Evolutionary conservation across 176 grass and related monocot species (phyloP).

Genomic region (Areca catechu): DNA sequence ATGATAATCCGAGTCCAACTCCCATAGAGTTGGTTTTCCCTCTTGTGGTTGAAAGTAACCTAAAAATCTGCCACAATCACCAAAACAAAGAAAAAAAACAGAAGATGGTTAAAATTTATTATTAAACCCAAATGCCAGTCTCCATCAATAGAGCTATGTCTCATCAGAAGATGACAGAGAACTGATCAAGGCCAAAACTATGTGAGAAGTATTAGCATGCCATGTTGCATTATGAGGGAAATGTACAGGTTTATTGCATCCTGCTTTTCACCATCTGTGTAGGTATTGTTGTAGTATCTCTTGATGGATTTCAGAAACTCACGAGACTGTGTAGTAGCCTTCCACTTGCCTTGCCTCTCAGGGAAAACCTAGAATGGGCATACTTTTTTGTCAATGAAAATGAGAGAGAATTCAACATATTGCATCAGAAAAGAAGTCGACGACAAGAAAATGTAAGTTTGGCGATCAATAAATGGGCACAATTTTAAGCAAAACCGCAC

Average conservation of each 20-base stretch:
- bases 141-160: too few relatives aligned
- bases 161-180: too few relatives aligned
- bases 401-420: neutral
- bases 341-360: constrained; percentile 98
- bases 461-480: neutral
- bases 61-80: constrained; percentile 61
- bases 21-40: constrained; percentile 94
- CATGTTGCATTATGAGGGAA: neutral
- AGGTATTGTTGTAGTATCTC: constrained; percentile 94
- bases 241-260: constrained; percentile 97
- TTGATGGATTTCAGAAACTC: constrained; percentile 93
- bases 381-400: constrained; percentile 6
- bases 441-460: neutral
- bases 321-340: constrained; percentile 92
- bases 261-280: constrained; percentile 97
- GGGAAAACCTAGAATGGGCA: constrained; percentile 61
- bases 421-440: neutral
- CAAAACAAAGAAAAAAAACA: constrained; percentile 22
- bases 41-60: constrained; percentile 96
- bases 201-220: too few relatives aligned
- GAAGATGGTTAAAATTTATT: constrained; percentile 18
- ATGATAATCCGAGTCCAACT: constrained; percentile 96
- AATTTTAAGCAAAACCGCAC: constrained; percentile 23
- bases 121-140: constrained; percentile 3
- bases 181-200: too few relatives aligned